Evolutionary conservation across 2,329 filamentous ascomycete genomes (phyloP).

Genomic region (Colletotrichum kahawae): DNA sequence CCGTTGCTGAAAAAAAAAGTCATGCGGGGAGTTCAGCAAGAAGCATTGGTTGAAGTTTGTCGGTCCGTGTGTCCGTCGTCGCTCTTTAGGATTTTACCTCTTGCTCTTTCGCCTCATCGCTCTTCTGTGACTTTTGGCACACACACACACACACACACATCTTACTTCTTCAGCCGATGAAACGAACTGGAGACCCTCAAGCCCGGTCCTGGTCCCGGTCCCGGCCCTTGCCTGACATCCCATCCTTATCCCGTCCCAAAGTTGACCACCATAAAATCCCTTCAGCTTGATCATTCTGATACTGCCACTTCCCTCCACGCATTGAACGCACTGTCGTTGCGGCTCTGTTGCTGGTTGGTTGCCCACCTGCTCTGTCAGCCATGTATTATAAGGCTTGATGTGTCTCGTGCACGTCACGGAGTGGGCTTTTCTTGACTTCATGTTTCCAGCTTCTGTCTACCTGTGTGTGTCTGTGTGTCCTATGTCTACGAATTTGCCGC

Average conservation of each 20-base stretch:
- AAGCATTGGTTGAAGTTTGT: neutral
- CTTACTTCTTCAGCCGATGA: conserved; percentile 6
- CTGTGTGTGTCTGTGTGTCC: neutral
- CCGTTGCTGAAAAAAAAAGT: neutral
- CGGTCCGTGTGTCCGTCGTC: neutral
- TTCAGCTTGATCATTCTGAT: neutral
- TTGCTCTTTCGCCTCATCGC: neutral
- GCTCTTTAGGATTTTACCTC: neutral
- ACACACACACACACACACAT: neutral
- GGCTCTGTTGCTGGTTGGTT: neutral
- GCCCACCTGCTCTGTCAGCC: conserved; percentile 4
- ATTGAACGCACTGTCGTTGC: neutral
- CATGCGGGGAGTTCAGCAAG: neutral
- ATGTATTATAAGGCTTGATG: conserved; percentile 7
- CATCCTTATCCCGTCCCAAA: neutral
- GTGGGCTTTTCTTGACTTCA: neutral
- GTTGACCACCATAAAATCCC: neutral
- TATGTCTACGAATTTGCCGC: neutral
- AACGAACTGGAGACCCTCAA: conserved; percentile 11
- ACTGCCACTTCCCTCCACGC: neutral
- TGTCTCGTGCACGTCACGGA: conserved; percentile 19
- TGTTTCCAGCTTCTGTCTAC: neutral
- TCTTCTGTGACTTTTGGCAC: neutral
- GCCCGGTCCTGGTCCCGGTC: neutral
- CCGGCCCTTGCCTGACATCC: conserved; percentile 5